These are phyloP conservation scores for Litsea cubeba DNA, from an alignment of 164 flowering plant species.

Conservation along the genomic window DNA sequence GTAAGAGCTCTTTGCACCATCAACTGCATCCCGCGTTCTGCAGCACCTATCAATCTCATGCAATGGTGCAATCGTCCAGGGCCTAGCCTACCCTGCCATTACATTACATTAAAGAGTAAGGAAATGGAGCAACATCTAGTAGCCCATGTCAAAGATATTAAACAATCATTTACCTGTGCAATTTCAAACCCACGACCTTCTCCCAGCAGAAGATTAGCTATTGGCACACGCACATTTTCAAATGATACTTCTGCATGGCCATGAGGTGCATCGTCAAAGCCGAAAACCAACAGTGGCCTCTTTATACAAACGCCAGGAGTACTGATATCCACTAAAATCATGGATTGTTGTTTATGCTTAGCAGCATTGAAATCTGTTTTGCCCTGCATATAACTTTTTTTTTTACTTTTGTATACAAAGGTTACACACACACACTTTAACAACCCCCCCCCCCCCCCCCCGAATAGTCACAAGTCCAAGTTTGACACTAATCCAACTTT, in stretches of 20 bases:
- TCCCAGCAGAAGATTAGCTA: conserved; percentile 76
- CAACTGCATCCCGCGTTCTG: conserved; percentile 21
- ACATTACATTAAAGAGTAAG: conserved; percentile 4
- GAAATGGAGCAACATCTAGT: background rate
- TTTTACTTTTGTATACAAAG: conserved; percentile 1
- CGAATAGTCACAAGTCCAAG: too few species aligned
- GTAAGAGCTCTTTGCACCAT: conserved; percentile 78
- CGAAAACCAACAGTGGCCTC: conserved; percentile 84
- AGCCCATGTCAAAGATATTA: background rate
- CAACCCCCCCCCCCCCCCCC: too few species aligned
- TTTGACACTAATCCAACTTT: too few species aligned
- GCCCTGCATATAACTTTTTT: conserved; percentile 49
- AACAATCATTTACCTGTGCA: conserved; percentile 64
- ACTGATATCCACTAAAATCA: conserved; percentile 82
- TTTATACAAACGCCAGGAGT: conserved; percentile 73
- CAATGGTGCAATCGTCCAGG: conserved; percentile 99
- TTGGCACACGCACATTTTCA: conserved; percentile 78
- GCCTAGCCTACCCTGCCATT: conserved; percentile 84
- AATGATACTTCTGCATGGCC: conserved; percentile 93
- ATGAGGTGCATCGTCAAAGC: conserved; percentile 99
- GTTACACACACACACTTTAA: too few species aligned
- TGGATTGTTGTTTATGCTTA: conserved; percentile 89
- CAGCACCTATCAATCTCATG: conserved; percentile 35
- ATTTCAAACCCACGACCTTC: conserved; percentile 99
- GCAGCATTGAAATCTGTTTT: conserved; percentile 80